Conservation (phyloP, 2,329 filamentous ascomycete species). For the Xylariales sp. region DNA sequence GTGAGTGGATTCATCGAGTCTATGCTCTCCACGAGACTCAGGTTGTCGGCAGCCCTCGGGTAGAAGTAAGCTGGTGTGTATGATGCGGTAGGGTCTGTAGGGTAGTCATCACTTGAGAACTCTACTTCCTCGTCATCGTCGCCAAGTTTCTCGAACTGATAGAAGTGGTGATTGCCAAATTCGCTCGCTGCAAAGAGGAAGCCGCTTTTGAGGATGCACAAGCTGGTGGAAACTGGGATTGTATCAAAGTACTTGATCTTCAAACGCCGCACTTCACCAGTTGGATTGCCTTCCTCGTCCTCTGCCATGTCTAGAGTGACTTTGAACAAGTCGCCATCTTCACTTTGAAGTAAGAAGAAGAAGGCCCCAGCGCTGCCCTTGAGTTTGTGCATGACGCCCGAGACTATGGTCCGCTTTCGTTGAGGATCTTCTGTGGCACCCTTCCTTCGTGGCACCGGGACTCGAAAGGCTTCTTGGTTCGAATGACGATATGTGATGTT, state of each 20-base stretch:
- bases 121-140: slow-evolving; percentile 90
- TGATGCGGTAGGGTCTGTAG: slow-evolving; percentile 65
- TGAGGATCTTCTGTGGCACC: slow-evolving; percentile 90
- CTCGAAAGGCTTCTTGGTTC: slow-evolving; percentile 83
- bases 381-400: slow-evolving; percentile 96
- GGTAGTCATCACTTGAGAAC: slow-evolving; percentile 78
- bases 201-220: slow-evolving; percentile 92
- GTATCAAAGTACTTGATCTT: slow-evolving; percentile 99
- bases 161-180: slow-evolving; percentile 89
- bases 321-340: slow-evolving; percentile 98
- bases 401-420: slow-evolving; percentile 79
- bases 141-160: slow-evolving; percentile 95
- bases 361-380: slow-evolving; percentile 79
- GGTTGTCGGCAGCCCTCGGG: slow-evolving; percentile 72
- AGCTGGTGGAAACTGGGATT: slow-evolving; percentile 77
- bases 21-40: slow-evolving; percentile 80
- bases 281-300: slow-evolving; percentile 71
- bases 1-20: slow-evolving; percentile 87
- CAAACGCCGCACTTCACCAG: slow-evolving; percentile 74
- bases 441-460: slow-evolving; percentile 81
- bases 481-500: slow-evolving; percentile 97
- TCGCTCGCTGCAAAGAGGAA: slow-evolving; percentile 92
- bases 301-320: slow-evolving; percentile 88
- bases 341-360: slow-evolving; percentile 93
- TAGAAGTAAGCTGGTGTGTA: slow-evolving; percentile 83